Evolutionary conservation across 2,329 filamentous ascomycete genomes (phyloP), one percentile per base, ranked within the genome.

Genomic region (Magnaporthiopsis rhizophila): DNA sequence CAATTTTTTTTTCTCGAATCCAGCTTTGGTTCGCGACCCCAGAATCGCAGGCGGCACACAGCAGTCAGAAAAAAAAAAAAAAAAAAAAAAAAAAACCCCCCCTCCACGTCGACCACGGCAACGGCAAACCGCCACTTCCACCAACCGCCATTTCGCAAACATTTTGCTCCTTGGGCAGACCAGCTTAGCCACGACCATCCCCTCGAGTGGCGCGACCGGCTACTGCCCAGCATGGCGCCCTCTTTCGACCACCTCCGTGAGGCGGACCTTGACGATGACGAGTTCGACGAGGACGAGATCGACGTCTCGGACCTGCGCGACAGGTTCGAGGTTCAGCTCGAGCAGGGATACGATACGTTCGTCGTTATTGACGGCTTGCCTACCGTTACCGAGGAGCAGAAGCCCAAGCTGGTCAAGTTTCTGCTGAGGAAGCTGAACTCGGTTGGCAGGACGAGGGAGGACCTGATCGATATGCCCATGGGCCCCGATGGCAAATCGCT

Each of bases 351-450:
- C 72, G 95, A 99, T 76, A 90, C 92, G 68, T 99, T 99, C 74
- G 90, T 99, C 69, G 93, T 98, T 67, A 86, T 98, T 75, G 95
- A 99, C 77, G 95, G 95, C 69, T 86, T 99, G 58, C 95, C 95
- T 69, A 81, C 89, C 68, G 94, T 99, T 69, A 91, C 83, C 65
- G 91, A 93, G 76, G 94, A 95, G 62, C 93, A 90, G 82, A 94
- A 92, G 81, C 87, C 90, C 66, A 98, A 97, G 83, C 87, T 99
- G 67, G 83, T 97, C 78, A 98, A 98, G 80, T 98, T 98, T 79
- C 82, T 99, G 79, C 81, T 96, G 77, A 92, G 93, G 81, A 97
- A 96, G 83, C 82, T 99, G 72, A 93, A 89, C 79, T 83, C 87
- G 66, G 91, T 93, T 68, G 95, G 94, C 69, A 90, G 85, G 78